Conservation (phyloP, 2,329 filamentous ascomycete species). For the Ramularia endophylla region DNA sequence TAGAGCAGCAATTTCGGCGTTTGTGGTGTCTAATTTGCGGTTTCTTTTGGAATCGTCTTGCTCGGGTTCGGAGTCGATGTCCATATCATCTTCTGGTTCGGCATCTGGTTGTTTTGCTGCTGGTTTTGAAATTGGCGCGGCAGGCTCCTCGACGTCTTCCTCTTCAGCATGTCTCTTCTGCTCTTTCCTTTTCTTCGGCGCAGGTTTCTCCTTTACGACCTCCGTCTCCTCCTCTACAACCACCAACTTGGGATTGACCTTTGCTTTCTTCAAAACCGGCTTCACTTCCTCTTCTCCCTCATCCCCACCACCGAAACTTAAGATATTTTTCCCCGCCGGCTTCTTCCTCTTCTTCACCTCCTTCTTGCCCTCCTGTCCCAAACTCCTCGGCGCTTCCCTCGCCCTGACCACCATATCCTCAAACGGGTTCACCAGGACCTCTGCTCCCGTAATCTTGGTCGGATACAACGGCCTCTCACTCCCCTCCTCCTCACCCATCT, state of each 20-base stretch:
- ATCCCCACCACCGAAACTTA: slow-evolving; percentile 70
- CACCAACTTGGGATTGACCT: slow-evolving; percentile 72
- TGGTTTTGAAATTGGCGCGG: slow-evolving; percentile 3
- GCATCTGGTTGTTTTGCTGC: neutral
- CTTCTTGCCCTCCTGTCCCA: slow-evolving; percentile 39
- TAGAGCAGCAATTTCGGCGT: slow-evolving; percentile 72
- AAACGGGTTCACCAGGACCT: slow-evolving; percentile 77
- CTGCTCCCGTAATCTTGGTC: slow-evolving; percentile 66
- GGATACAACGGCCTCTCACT: slow-evolving; percentile 82
- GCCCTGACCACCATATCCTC: slow-evolving; percentile 70
- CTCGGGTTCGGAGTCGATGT: slow-evolving; percentile 21
- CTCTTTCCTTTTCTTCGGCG: slow-evolving; percentile 16
- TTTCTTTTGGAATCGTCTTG: slow-evolving; percentile 11
- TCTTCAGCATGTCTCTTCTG: slow-evolving; percentile 10
- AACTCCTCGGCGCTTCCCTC: slow-evolving; percentile 48
- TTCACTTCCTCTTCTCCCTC: slow-evolving; percentile 50
- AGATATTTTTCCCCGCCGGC: slow-evolving; percentile 67
- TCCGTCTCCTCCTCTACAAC: slow-evolving; percentile 34
- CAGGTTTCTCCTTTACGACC: slow-evolving; percentile 18
- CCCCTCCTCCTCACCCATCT: slow-evolving; percentile 62
- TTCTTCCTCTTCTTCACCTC: slow-evolving; percentile 61
- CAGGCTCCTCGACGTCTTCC: slow-evolving; percentile 7
- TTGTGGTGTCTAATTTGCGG: slow-evolving; percentile 56
- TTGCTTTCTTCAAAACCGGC: slow-evolving; percentile 65
- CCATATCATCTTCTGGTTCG: slow-evolving; percentile 1